Evolutionary conservation across 2,329 filamentous ascomycete species (phyloP), one percentile per base, ranked within the genome.

Genomic region (Talaromyces marneffei): DNA sequence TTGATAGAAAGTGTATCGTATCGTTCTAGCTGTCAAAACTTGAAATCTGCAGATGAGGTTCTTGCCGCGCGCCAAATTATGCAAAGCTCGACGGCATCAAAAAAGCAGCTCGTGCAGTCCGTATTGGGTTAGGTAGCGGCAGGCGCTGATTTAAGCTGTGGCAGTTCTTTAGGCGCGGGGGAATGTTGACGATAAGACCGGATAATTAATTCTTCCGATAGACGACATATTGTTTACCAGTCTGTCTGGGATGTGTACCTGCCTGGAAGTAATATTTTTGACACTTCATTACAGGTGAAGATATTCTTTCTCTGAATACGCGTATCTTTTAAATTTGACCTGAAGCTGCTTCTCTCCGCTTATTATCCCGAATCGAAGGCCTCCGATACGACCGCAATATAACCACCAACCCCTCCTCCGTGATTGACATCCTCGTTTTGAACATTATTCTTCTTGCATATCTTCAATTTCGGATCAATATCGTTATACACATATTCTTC

Each of bases 381-480:
- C 16, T 48, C n/a, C 54, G 44, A 33, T 16, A 27, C 59, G 31
- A 20, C 54, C 44, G 35, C 59, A 52, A 40, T 57, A 55, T 33
- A 56, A 52, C 37, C 54, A 27, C 29, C 25, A 57, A 18, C 50
- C 55, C 60, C 58, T 57, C 57, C 61, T 63, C 58, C 29, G 57
- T 42, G 42, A 60, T 52, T 48, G 35, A 64, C 33, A 44, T 61
- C 73, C 7, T 65, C 73, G 52, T 39, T 50, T 23, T 23, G 39
- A 59, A 16, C 46, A 50, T 33, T 39, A 48, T 53, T 35, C 53
- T 52, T 20, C 10, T 39, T 7, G 31, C 25, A 55, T 44, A 42
- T 33, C 46, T 6, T 33, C 27, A 7, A 50, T n/a, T 14, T 18
- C 27, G 9, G 48, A 14, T 35, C 29, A 16, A 20, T 33, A 35